Evolutionary conservation across 768 basidiomycete genomes (phyloP), one percentile per base, ranked within the genome.

Genomic region (Leccinum obscurum): DNA sequence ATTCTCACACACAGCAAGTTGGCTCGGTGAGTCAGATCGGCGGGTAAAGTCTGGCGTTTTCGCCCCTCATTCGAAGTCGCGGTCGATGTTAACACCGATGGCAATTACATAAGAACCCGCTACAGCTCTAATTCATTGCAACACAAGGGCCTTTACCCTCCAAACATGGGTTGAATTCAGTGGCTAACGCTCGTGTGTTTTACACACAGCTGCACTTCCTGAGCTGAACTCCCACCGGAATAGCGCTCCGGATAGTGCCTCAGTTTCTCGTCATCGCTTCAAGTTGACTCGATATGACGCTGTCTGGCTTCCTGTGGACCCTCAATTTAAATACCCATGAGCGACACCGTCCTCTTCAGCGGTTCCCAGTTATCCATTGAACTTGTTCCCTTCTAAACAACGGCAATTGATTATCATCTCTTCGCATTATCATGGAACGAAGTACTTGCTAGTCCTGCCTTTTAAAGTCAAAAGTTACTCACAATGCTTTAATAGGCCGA

Each of bases 1-100:
- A 55, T 69, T 70, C 69, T 61, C 69, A 72, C 69, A 70, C 69
- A 70, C 70, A 70, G 70, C 70, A 54, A 24, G 52, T 65, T 72
- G 68, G 62, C 61, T 50, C 51, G 54, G 60, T 61, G 70, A 69
- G 70, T 71, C 69, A 69, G 37, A 54, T 70, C 70, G 69, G 70
- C 59, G 41, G n/a, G 44, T n/a, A 59, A 66, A 67, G 53, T 70
- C 65, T 52, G 70, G 69, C 70, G 68, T 65, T 67, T 72, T 58
- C 22, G 44, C 37, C 57, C 30, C 52, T 56, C 53, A 14, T 57
- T 67, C 44, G 57, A 68, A 63, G 53, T 59, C 22, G 51, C 66
- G 70, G 62, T 58, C 30, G 65, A 62, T 52, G 50, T 34, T 55
- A 57, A 50, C 58, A 63, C 67, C 70, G 65, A 67, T 67, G 63